Evolutionary conservation across 1,284 basidiomycete species (phyloP), one percentile per base, ranked within the genome.

Genomic region (Exobasidium rhododendri): DNA sequence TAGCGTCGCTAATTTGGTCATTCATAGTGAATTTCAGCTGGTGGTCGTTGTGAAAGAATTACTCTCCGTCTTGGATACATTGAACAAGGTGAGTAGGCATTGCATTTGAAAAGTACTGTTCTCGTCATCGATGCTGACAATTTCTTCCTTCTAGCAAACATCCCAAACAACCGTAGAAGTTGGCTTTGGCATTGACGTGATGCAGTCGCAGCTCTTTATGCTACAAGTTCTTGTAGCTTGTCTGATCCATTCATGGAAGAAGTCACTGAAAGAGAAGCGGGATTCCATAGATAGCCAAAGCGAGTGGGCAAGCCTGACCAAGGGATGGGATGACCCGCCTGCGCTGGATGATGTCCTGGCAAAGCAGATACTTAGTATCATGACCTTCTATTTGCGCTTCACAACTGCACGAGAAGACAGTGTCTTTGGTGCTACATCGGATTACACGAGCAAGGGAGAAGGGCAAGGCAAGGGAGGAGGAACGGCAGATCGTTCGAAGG

Each of bases 141-240:
- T n/a, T n/a, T 40, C 35, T 17, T 40, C 17, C 17, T 40, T 7
- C 35, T 40, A 40, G 35, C 35, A 40, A 50, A 50, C 47, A 2
- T 50, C 47, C 14, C 47, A 50, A 26, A 26, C 24, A 20, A 17
- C 28, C 4, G 24, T 26, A 20, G 74, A 75, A 43, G 73, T 71
- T 3, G 65, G 71, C 50, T 57, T 68, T 20, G 62, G 61, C 54
- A 61, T 74, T 31, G 68, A 67, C 32, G 85, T 89, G 56, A 84
- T 94, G 6, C 91, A 94, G 74, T 94, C 92, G 0, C 91, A 94
- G 78, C 84, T 96, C 1, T 92, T 92, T 73, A 81, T 96, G 30
- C 84, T 96, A 69, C 92, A 94, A 81, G 86, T 94, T 45, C 82
- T 97, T 20, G 85, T 88, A 7, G 35, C 84, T 85, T 75, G 86